Evolutionary conservation across 345 rosid genomes (phyloP), one percentile per base, ranked within the genome.

Genomic region (Sisymbrium altissimum): DNA sequence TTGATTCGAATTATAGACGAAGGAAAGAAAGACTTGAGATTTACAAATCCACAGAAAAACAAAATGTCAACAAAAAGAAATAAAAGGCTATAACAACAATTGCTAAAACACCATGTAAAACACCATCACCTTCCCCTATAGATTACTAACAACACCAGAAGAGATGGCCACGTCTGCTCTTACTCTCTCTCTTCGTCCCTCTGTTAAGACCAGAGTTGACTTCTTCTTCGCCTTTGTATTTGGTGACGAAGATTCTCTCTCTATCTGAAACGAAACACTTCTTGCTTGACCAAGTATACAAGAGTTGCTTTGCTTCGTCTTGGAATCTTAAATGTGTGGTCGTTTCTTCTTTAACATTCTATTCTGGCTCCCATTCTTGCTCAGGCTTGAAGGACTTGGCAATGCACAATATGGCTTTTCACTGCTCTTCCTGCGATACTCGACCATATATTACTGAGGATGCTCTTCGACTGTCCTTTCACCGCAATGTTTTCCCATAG

Each of bases 351-450:
- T 46, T 9, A 46, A 48, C 53, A 64, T 3, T 59, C 33, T 50
- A n/a, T 21, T 19, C 29, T 59, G 27, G 4, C 75, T 56, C 65
- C 65, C 48, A 41, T 40, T 32, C 63, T 68, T 40, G 39, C 55
- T 89, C 89, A 94, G 49, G 89, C 96, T 88, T 89, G 96, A 80
- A 94, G 97, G 68, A 94, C 95, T 79, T 91, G 98, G 59, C 97
- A 91, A 71, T 94, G 98, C 72, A 91, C 89, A 23, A 94, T 91
- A 68, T 94, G 97, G 79, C 91, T 88, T 79, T 81, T 94, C 72
- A 87, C 71, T 56, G 91, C 89, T 79, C 98, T 85, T 25, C 98
- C 98, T n/a, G 98, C 95, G 14, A 94, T 82, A 76, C 95, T 94
- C 3, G 96, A 94, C 98, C 84, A 86, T 66, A 94, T 52, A 68